Evolutionary conservation across 1,139 yeast species (phyloP).

Genomic region (Scheffersomyces illinoinensis): DNA sequence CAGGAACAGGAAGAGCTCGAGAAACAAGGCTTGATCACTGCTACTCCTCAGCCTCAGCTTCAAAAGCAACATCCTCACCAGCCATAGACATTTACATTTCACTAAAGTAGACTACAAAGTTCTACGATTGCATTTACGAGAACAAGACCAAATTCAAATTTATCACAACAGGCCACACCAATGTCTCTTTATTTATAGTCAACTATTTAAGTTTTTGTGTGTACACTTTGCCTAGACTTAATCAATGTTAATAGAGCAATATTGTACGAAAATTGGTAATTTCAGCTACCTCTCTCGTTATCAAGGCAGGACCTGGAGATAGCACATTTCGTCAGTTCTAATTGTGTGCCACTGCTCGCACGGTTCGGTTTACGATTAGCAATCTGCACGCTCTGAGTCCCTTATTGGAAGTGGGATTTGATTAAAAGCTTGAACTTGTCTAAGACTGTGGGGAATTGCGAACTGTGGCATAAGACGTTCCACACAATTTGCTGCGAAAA

Average conservation of each 20-base stretch:
- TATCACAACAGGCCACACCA: constrained; percentile 71
- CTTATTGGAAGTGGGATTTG: neutral
- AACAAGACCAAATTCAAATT: constrained; percentile 82
- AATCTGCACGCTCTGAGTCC: neutral
- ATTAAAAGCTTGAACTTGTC: neutral
- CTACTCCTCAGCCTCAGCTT: constrained; percentile 88
- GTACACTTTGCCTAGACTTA: constrained; percentile 58
- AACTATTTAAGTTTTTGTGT: constrained; percentile 79
- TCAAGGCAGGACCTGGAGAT: neutral
- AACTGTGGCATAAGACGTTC: neutral
- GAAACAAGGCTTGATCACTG: constrained; percentile 46
- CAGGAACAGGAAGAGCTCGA: constrained; percentile 28
- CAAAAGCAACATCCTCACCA: constrained; percentile 67
- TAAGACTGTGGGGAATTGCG: neutral
- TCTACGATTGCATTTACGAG: constrained; percentile 83
- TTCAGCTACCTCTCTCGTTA: neutral
- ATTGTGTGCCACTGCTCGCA: neutral
- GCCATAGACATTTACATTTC: constrained; percentile 39
- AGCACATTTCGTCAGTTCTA: neutral
- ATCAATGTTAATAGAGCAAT: constrained; percentile 29
- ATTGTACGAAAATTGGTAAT: neutral
- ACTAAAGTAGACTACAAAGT: constrained; percentile 78
- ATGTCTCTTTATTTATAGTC: constrained; percentile 73
- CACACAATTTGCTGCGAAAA: neutral
- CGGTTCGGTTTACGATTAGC: neutral